Evolutionary conservation across 208 protist genomes (phyloP).

Genomic region (Crithidia acanthocephali): DNA sequence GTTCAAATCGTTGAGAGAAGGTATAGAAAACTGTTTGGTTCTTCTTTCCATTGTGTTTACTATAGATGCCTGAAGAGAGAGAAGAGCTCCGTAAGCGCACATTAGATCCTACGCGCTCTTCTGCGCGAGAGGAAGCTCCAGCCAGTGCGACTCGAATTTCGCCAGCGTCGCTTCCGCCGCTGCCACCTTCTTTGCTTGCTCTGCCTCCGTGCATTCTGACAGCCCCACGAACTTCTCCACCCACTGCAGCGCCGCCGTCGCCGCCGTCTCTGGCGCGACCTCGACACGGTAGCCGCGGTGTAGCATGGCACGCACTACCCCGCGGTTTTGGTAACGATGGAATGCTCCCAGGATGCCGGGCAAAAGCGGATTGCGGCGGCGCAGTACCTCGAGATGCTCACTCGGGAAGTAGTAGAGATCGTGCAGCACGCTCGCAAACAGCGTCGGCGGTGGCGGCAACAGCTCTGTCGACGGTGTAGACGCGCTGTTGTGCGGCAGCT

Average conservation of each 20-base stretch:
- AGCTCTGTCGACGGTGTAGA: neutral
- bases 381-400: conserved; percentile 31
- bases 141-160: conserved; percentile 62
- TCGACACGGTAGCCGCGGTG: conserved; percentile 56
- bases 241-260: conserved; percentile 14
- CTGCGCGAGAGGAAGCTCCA: conserved; percentile 49
- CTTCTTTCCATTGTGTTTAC: too few species aligned
- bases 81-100: too few species aligned
- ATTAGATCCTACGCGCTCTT: too few species aligned
- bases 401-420: conserved; percentile 15
- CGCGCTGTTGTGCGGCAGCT: neutral
- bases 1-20: too few species aligned
- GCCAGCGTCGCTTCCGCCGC: conserved; percentile 22
- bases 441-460: conserved; percentile 25
- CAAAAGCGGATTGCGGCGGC: conserved; percentile 49
- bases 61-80: too few species aligned
- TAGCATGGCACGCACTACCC: conserved; percentile 62
- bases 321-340: conserved; percentile 66
- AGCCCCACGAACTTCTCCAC: conserved; percentile 19
- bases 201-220: neutral
- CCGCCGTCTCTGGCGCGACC: conserved; percentile 23
- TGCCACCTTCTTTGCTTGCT: conserved; percentile 4
- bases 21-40: too few species aligned
- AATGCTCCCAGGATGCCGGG: conserved; percentile 51
- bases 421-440: conserved; percentile 24